Evolutionary conservation across 441 rosid genomes (phyloP).

Genomic region (Macaranga tanarius): DNA sequence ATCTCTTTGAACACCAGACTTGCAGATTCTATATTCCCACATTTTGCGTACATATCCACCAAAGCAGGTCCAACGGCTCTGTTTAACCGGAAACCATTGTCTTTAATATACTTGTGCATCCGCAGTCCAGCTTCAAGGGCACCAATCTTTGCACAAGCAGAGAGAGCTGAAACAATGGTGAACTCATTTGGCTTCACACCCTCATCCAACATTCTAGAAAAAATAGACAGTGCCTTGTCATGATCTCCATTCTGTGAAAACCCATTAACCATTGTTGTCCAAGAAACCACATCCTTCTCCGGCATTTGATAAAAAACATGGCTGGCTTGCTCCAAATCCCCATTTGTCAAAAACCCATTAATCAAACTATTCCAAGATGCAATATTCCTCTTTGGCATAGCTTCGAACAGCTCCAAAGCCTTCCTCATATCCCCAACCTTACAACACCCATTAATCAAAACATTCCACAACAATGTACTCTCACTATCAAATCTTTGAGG

Average conservation of each 20-base stretch:
- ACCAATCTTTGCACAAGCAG: constrained; percentile 61
- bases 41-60: constrained; percentile 61
- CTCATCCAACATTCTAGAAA: constrained; percentile 50
- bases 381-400: constrained; percentile 47
- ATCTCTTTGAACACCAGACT: constrained; percentile 45
- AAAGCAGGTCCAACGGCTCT: constrained; percentile 46
- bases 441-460: constrained; percentile 60
- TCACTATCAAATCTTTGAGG: constrained; percentile 37
- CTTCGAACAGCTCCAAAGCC: constrained; percentile 48
- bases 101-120: constrained; percentile 41
- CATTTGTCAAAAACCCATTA: constrained; percentile 44
- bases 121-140: constrained; percentile 54
- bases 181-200: constrained; percentile 47
- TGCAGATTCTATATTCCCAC: constrained; percentile 56
- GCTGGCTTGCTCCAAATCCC: constrained; percentile 41
- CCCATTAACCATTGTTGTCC: constrained; percentile 60
- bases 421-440: constrained; percentile 40
- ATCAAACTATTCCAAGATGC: constrained; percentile 64
- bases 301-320: constrained; percentile 50
- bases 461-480: constrained; percentile 58
- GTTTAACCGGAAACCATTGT: constrained; percentile 41
- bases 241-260: constrained; percentile 38
- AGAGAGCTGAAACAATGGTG: constrained; percentile 54
- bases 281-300: constrained; percentile 48
- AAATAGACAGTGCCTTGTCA: constrained; percentile 46